Conservation (phyloP, 345 rosid species). For the Pelargonium nanum region DNA sequence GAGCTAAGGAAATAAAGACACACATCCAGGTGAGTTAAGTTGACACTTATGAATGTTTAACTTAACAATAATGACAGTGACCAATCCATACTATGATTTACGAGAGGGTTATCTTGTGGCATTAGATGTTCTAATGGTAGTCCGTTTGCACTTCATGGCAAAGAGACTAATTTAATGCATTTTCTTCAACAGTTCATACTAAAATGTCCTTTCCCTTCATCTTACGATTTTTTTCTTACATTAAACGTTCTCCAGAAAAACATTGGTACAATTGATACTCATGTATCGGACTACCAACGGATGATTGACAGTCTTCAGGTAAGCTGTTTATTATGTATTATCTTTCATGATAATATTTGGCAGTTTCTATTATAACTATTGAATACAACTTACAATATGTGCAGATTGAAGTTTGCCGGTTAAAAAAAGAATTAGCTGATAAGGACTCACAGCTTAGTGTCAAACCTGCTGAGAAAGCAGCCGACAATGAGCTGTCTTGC, state of each 20-base stretch:
- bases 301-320: constrained; percentile 98
- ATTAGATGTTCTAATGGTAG: not conserved
- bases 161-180: not conserved
- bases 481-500: constrained; percentile 80
- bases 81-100: not conserved
- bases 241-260: constrained; percentile 49
- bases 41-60: not conserved
- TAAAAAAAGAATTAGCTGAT: constrained; percentile 79
- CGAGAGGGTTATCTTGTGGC: not conserved
- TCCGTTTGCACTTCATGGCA: not conserved
- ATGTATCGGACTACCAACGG: constrained; percentile 86
- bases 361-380: not conserved
- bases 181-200: not conserved
- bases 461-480: constrained; percentile 66
- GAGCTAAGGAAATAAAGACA: constrained; percentile 94
- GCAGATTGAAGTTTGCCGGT: constrained; percentile 67
- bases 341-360: not conserved
- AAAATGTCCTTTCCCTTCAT: not conserved
- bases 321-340: constrained; percentile 13
- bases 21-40: constrained; percentile 68
- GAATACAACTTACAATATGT: constrained; percentile 12
- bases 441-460: constrained; percentile 66
- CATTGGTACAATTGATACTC: constrained; percentile 78
- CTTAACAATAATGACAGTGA: not conserved
- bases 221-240: not conserved